Evolutionary conservation across 225 moss, liverwort and hornwort genomes (phyloP).

Genomic region (Polytrichum formosum): DNA sequence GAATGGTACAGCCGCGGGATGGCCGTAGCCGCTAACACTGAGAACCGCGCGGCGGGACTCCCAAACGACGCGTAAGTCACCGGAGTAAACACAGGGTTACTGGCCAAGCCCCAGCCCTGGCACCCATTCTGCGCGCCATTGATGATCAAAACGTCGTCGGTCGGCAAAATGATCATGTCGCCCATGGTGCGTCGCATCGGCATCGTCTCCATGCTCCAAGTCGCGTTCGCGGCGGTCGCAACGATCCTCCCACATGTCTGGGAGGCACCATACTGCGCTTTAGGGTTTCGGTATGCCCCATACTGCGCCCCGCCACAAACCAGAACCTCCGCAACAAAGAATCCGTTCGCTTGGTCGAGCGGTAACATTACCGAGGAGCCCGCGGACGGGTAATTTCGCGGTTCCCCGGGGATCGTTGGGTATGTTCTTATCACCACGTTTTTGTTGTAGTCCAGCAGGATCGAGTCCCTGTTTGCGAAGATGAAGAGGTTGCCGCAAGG

Average conservation of each 20-base stretch:
- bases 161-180: constrained; percentile 74
- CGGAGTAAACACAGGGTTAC: constrained; percentile 35
- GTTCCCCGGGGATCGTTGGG: constrained; percentile 48
- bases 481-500: constrained; percentile 65
- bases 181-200: constrained; percentile 63
- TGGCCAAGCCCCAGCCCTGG: constrained; percentile 61
- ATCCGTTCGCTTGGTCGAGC: constrained; percentile 19
- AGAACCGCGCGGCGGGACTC: constrained; percentile 19
- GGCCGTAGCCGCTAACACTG: constrained; percentile 16
- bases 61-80: constrained; percentile 35
- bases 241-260: constrained; percentile 58
- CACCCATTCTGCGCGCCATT: constrained; percentile 62
- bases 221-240: constrained; percentile 15
- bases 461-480: constrained; percentile 72
- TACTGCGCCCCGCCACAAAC: constrained; percentile 69
- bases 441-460: constrained; percentile 51
- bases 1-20: constrained; percentile 59
- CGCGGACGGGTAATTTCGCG: constrained; percentile 71
- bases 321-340: constrained; percentile 41
- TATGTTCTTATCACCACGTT: constrained; percentile 29
- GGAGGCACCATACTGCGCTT: constrained; percentile 21
- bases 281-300: constrained; percentile 25
- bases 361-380: constrained; percentile 79
- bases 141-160: constrained; percentile 51
- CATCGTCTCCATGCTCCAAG: constrained; percentile 76